Conservation (phyloP, 495 filamentous ascomycete genomes). For the Xeromyces bisporus region DNA sequence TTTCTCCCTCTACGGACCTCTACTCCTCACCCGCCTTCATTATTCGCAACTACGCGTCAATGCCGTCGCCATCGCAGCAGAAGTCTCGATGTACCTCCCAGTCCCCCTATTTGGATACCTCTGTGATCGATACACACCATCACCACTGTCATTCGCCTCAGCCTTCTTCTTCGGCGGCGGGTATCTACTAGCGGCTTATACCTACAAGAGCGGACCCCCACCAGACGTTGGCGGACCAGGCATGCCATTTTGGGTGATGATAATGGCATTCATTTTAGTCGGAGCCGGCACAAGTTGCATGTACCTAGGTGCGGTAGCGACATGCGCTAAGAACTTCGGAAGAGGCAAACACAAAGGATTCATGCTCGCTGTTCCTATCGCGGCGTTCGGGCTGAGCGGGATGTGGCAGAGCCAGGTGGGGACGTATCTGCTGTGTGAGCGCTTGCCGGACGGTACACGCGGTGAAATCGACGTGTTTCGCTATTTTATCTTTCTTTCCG, state of each 20-base stretch:
- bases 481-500: conserved; percentile 69
- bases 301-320: conserved; percentile 77
- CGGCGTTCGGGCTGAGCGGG: conserved; percentile 77
- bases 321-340: conserved; percentile 94
- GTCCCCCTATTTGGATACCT: conserved; percentile 79
- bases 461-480: conserved; percentile 75
- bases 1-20: conserved; percentile 80
- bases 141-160: conserved; percentile 53
- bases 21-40: conserved; percentile 65
- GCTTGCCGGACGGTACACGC: conserved; percentile 36
- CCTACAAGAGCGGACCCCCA: conserved; percentile 49
- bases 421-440: conserved; percentile 57
- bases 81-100: conserved; percentile 73
- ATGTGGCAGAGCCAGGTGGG: conserved; percentile 92
- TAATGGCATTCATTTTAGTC: conserved; percentile 62
- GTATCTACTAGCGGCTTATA: conserved; percentile 66
- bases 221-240: conserved; percentile 37
- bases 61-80: conserved; percentile 64
- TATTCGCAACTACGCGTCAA: conserved; percentile 90
- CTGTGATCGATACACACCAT: conserved; percentile 73
- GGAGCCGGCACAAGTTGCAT: conserved; percentile 71
- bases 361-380: conserved; percentile 80
- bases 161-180: conserved; percentile 58
- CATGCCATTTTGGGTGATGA: conserved; percentile 68
- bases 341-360: conserved; percentile 72